A percentile compares a stretch with the other conserved stretches of the same genome.
Evolutionary conservation across 305 asterid genomes (phyloP).

Genomic region (Solanum hybrid): DNA sequence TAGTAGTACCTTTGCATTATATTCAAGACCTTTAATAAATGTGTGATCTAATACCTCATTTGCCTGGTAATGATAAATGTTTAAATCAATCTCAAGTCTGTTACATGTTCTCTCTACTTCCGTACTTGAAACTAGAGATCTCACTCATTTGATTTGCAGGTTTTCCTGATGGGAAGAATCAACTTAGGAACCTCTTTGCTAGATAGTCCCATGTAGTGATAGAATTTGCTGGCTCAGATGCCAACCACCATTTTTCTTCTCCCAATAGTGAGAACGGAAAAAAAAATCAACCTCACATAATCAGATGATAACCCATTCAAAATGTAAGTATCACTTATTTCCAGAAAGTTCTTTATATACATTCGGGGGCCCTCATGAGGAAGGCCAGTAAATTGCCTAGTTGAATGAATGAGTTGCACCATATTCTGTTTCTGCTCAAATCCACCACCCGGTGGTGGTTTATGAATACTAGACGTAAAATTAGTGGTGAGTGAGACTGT

Average conservation of each 20-base stretch:
- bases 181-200: neutral
- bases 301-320: neutral
- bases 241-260: neutral
- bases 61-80: neutral
- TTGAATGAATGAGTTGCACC: neutral
- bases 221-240: neutral
- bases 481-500: neutral
- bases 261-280: neutral
- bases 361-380: neutral
- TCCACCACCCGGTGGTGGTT: neutral
- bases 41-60: neutral
- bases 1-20: neutral
- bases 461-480: neutral
- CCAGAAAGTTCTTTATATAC: neutral
- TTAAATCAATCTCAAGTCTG: no score
- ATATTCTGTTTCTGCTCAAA: neutral
- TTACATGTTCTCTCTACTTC: neutral
- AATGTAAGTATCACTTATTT: neutral
- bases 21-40: neutral
- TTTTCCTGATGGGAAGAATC: neutral
- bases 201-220: neutral
- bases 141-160: no score
- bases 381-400: neutral
- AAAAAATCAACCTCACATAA: neutral
- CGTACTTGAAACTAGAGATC: neutral